These are phyloP conservation scores for Pulicaria dysenterica DNA, from an alignment of 129 eudicot species.

Conservation along the genomic window DNA sequence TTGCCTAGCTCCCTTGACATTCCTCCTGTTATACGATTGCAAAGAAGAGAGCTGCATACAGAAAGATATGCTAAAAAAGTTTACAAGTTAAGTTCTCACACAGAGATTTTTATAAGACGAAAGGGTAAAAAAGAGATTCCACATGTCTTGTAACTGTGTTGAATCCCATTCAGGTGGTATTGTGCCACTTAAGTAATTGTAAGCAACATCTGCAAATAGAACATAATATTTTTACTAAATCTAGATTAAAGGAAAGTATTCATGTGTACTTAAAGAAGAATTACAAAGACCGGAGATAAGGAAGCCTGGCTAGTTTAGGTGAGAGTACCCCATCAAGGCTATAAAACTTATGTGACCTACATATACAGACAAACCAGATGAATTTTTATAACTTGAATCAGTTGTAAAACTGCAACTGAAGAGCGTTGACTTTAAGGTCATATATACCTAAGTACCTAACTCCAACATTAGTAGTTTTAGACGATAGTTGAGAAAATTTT, in stretches of 20 bases:
- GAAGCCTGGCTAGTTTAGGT: conserved; percentile 62
- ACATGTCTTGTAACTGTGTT: conserved; percentile 57
- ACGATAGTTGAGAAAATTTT: background rate
- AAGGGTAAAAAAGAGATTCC: conserved; percentile 22
- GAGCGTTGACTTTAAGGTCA: conserved; percentile 27
- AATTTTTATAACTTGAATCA: conserved; percentile 8
- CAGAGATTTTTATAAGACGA: background rate
- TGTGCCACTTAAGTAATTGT: conserved; percentile 67
- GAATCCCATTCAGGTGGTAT: conserved; percentile 82
- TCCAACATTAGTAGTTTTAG: background rate
- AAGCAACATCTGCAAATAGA: conserved; percentile 65
- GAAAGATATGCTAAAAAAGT: background rate
- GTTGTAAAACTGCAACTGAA: background rate
- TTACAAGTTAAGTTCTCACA: conserved; percentile 17
- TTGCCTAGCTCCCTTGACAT: conserved; percentile 70
- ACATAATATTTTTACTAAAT: conserved; percentile 5
- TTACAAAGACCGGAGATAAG: conserved; percentile 68
- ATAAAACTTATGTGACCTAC: conserved; percentile 66
- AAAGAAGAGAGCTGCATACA: conserved; percentile 72
- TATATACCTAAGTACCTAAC: conserved; percentile 5
- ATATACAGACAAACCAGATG: conserved; percentile 14
- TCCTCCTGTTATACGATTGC: conserved; percentile 67
- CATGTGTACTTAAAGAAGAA: conserved; percentile 12
- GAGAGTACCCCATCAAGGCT: conserved; percentile 88
- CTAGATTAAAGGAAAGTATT: background rate